Evolutionary conservation across 1,284 basidiomycete genomes (phyloP).

Genomic region (Leccinum angustisporum): DNA sequence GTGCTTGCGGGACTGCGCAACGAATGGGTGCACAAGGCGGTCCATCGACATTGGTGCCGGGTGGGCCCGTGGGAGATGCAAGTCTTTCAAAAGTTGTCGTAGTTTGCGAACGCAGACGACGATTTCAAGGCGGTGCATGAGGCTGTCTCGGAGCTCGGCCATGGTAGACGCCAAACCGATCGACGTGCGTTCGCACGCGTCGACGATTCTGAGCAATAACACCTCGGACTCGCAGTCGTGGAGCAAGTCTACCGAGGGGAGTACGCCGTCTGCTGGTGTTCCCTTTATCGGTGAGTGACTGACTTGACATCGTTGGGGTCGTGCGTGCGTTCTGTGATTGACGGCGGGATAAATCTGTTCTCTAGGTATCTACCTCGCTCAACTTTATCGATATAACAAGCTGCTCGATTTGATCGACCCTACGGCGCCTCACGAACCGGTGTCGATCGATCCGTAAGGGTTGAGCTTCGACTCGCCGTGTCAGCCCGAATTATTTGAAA

Average conservation of each 20-base stretch:
- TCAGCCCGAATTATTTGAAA: constrained; percentile 74
- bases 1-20: constrained; percentile 79
- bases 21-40: constrained; percentile 68
- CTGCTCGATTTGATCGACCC: constrained; percentile 84
- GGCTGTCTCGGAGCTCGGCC: constrained; percentile 47
- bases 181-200: constrained; percentile 48
- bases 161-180: constrained; percentile 65
- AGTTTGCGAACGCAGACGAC: constrained; percentile 63
- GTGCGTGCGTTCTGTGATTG: background rate
- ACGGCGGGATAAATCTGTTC: background rate
- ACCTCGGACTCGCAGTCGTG: constrained; percentile 37
- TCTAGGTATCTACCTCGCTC: constrained; percentile 77
- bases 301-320: background rate
- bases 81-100: constrained; percentile 73
- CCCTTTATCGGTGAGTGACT: constrained; percentile 72
- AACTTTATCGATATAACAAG: constrained; percentile 62
- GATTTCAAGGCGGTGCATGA: constrained; percentile 79
- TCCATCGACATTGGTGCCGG: constrained; percentile 67
- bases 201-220: constrained; percentile 50
- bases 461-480: constrained; percentile 64
- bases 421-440: constrained; percentile 67
- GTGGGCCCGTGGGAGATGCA: constrained; percentile 75
- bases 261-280: constrained; percentile 56
- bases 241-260: constrained; percentile 47
- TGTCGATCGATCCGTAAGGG: constrained; percentile 61